Evolutionary conservation across 352 stramenopile species (phyloP), one percentile per base, ranked within the genome.

Genomic region (Globisporangium viniferum): DNA sequence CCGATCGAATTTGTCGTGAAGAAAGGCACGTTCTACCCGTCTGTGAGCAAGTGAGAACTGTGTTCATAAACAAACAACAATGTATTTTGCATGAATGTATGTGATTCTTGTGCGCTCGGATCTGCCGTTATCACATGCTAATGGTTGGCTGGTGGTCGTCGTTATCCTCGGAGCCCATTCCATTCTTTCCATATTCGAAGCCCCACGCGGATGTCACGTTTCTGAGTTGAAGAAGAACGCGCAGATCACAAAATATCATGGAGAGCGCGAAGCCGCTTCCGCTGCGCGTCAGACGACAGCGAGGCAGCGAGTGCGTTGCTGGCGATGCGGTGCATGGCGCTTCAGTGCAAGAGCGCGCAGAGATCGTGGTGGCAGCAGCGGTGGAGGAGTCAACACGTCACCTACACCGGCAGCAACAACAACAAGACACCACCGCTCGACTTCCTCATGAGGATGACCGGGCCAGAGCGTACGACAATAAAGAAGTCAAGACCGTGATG

Each of bases 1-100:
- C 86, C 83, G 0, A 94, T 95, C 60, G 75, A 87, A 65, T 73
- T 89, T 59, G 86, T 95, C 24, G 76, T 93, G 66, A 94, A 94
- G 77, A 84, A 87, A 41, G 88, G 88, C 66, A 59, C 6, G 29
- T 62, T 68, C 39, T 68, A 68, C 51, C 51, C 62, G 24, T 22
- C 56, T 18, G 35, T 29, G 20, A 31, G 54, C 56, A 48, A 35
- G 55, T 44, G 29, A 59, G 24, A 24, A 24, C 24, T 24, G 24
- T 24, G 24, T 24, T 24, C 24, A 24, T 24, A 58, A n/a, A 27
- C 27, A 18, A 44, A 44, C 36, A 44, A 44, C 14, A 49, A 49
- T 49, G 15, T n/a, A 49, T n/a, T n/a, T 49, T 49, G 41, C 41
- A 22, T 49, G 41, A 15, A 22, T 49, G 41, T 24, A 24, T 24